These are phyloP conservation scores for Clavaria fumosa DNA, from an alignment of 768 basidiomycete genomes.

Conservation along the genomic window DNA sequence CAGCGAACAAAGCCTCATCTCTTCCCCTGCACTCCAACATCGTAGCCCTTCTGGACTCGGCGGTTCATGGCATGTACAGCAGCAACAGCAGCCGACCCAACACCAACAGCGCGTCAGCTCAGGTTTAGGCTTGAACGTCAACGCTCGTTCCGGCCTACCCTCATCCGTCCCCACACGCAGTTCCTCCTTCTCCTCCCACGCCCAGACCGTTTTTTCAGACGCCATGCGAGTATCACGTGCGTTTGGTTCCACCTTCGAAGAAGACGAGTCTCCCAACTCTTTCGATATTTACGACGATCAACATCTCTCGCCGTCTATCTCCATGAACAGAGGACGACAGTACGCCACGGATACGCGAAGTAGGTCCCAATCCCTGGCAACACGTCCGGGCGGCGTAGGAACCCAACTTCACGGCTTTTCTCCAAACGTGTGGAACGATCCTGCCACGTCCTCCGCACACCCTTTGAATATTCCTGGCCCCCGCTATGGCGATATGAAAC, in stretches of 20 bases:
- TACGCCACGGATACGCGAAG: constrained; percentile 56
- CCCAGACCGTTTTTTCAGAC: constrained; percentile 41
- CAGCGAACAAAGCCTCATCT: constrained; percentile 29
- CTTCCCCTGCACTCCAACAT: constrained; percentile 38
- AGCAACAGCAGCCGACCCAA: no score
- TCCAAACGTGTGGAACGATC: constrained; percentile 45
- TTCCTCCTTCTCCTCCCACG: constrained; percentile 48
- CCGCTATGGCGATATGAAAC: constrained; percentile 48
- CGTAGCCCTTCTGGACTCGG: constrained; percentile 36
- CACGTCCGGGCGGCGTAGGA: constrained; percentile 37
- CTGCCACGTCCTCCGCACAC: constrained; percentile 29
- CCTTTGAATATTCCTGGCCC: constrained; percentile 39
- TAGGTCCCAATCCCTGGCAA: constrained; percentile 62
- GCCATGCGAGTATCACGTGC: constrained; percentile 45
- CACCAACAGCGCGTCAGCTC: no score
- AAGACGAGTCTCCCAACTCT: constrained; percentile 51
- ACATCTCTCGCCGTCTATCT: constrained; percentile 29
- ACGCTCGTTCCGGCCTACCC: constrained; percentile 17
- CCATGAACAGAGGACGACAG: constrained; percentile 37
- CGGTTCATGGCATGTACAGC: constrained; percentile 28
- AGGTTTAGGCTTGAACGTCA: constrained; percentile 28
- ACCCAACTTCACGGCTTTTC: constrained; percentile 27
- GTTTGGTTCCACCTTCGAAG: constrained; percentile 69
- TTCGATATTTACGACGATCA: constrained; percentile 49
- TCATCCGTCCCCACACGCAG: constrained; percentile 43